Conservation (phyloP, 192 early-diverging fungal species). For the Podila clonocystis region DNA sequence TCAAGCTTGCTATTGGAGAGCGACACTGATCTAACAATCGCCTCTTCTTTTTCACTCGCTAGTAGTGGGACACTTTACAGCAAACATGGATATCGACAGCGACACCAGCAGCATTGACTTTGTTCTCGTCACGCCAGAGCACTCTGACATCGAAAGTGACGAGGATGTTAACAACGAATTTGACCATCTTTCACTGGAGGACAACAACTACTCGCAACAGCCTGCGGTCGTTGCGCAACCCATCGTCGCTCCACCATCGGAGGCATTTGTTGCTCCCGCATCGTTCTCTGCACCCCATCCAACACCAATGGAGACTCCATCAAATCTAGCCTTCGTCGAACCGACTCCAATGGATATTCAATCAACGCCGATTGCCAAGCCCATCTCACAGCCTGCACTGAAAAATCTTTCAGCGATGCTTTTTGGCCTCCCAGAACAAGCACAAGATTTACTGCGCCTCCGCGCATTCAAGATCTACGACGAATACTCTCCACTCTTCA, state of each 20-base stretch:
- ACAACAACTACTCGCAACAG: not conserved
- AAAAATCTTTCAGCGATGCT: not conserved
- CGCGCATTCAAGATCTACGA: not conserved
- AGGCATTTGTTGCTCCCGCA: too few species aligned
- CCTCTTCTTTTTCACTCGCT: not conserved
- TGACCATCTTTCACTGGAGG: not conserved
- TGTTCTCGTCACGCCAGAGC: not conserved
- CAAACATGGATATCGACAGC: not conserved
- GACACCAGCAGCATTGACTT: not conserved
- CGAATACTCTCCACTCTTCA: not conserved
- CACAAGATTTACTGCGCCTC: not conserved
- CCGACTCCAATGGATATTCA: too few species aligned
- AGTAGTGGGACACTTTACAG: not conserved
- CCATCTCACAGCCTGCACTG: not conserved
- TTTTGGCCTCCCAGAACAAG: not conserved
- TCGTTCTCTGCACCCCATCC: too few species aligned
- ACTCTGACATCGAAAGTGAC: not conserved
- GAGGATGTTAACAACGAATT: not conserved
- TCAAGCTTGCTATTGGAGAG: too few species aligned
- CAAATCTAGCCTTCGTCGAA: too few species aligned
- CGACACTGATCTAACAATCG: too few species aligned
- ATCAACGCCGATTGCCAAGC: too few species aligned
- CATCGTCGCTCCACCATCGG: too few species aligned
- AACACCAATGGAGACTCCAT: too few species aligned
- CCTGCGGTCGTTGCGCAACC: too few species aligned